These are phyloP conservation scores for Paratinospora sagittata DNA, from an alignment of 164 flowering plant species.

Conservation along the genomic window DNA sequence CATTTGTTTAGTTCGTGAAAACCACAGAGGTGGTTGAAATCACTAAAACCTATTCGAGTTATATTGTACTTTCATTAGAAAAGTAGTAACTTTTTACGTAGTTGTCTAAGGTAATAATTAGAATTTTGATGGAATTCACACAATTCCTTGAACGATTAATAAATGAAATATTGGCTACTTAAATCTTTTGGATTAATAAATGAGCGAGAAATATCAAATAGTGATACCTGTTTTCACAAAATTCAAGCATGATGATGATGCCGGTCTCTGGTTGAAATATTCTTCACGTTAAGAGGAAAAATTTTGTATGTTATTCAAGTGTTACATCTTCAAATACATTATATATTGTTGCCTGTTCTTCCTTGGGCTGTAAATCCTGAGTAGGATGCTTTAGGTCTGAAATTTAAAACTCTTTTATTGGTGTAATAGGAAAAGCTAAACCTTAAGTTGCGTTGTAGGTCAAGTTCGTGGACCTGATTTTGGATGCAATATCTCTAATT, in stretches of 20 bases:
- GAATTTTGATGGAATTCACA: neutral
- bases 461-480: slow-evolving; percentile 15
- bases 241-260: too few relatives aligned
- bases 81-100: neutral
- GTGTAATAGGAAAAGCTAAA: neutral
- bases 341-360: neutral
- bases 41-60: neutral
- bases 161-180: too few relatives aligned
- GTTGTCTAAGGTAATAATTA: neutral
- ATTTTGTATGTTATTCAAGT: too few relatives aligned
- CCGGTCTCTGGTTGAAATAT: neutral
- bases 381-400: neutral
- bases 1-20: neutral
- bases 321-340: neutral
- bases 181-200: too few relatives aligned
- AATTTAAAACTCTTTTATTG: neutral
- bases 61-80: neutral
- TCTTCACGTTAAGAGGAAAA: neutral
- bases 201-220: too few relatives aligned
- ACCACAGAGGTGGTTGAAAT: neutral
- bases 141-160: neutral
- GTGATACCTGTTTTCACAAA: too few relatives aligned
- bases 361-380: neutral
- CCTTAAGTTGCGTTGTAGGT: slow-evolving; percentile 24
- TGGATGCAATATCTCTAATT: slow-evolving; percentile 25